Conservation (phyloP, 306 rosid genomes). For the Rosa rugosa region DNA sequence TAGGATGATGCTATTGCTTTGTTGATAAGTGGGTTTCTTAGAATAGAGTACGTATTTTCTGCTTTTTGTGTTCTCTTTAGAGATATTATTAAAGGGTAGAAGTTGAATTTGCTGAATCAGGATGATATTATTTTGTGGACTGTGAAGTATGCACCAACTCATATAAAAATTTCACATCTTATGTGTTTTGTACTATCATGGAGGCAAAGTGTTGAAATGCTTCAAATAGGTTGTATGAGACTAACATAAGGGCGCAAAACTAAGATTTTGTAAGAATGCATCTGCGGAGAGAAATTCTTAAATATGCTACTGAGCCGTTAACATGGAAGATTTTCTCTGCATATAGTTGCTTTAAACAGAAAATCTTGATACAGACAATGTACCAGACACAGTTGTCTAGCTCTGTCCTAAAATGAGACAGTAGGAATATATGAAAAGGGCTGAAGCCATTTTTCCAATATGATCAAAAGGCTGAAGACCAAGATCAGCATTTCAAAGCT, state of each 20-base stretch:
- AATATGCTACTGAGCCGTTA: too few species aligned
- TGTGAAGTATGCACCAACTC: not conserved
- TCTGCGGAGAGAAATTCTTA: too few species aligned
- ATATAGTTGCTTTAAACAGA: conserved; percentile 16
- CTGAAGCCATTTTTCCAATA: not conserved
- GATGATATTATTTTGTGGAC: not conserved
- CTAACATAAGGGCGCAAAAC: not conserved
- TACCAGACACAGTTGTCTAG: conserved; percentile 36
- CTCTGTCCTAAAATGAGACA: conserved; percentile 41
- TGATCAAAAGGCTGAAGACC: conserved; percentile 14
- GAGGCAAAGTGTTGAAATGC: not conserved
- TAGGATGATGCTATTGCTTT: conserved; percentile 7
- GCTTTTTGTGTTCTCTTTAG: not conserved
- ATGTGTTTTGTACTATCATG: not conserved
- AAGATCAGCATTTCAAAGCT: conserved; percentile 33
- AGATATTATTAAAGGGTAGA: not conserved
- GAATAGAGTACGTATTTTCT: not conserved
- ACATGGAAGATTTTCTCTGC: not conserved
- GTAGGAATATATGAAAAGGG: conserved; percentile 38
- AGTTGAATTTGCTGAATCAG: conserved; percentile 5
- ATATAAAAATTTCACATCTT: not conserved
- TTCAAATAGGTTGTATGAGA: not conserved
- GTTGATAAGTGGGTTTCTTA: not conserved
- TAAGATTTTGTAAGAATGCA: not conserved
- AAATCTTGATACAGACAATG: conserved; percentile 29